Conservation (phyloP, 192 early-diverging fungal genomes). For the Coemansia sp. region DNA sequence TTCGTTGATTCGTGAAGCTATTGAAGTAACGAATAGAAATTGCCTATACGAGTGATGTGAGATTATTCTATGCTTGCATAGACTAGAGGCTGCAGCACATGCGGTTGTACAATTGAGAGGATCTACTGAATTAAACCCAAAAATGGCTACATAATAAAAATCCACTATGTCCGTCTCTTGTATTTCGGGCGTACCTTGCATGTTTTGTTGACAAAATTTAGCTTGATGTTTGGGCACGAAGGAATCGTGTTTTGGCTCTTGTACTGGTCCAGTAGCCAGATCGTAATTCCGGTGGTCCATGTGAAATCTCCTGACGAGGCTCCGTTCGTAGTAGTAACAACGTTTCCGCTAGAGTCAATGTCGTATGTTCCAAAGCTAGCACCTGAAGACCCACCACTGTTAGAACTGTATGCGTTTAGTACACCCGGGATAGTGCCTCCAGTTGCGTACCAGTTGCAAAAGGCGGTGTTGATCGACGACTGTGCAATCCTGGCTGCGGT, state of each 20-base stretch:
- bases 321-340: slow-evolving; percentile 17
- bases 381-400: slow-evolving; percentile 3
- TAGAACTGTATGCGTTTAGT: slow-evolving; percentile 25
- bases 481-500: slow-evolving; percentile 44
- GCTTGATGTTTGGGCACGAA: slow-evolving; percentile 39
- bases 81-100: not conserved
- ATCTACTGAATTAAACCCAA: not conserved
- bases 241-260: slow-evolving; percentile 23
- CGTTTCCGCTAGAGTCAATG: slow-evolving; percentile 20
- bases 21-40: too few species aligned
- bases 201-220: slow-evolving; percentile 24
- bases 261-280: slow-evolving; percentile 37
- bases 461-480: slow-evolving; percentile 54
- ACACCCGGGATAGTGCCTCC: slow-evolving; percentile 58
- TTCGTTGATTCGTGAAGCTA: too few species aligned
- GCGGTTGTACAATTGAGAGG: not conserved
- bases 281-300: slow-evolving; percentile 41
- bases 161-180: not conserved
- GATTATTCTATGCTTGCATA: too few species aligned
- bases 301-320: slow-evolving; percentile 20
- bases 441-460: slow-evolving; percentile 69
- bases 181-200: not conserved
- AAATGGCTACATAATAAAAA: not conserved
- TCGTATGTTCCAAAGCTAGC: slow-evolving; percentile 25
- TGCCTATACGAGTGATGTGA: too few species aligned